phyloP scores from a whole-genome alignment of 257 asterid genomes.

The Oldenlandia corymbosa region DNA sequence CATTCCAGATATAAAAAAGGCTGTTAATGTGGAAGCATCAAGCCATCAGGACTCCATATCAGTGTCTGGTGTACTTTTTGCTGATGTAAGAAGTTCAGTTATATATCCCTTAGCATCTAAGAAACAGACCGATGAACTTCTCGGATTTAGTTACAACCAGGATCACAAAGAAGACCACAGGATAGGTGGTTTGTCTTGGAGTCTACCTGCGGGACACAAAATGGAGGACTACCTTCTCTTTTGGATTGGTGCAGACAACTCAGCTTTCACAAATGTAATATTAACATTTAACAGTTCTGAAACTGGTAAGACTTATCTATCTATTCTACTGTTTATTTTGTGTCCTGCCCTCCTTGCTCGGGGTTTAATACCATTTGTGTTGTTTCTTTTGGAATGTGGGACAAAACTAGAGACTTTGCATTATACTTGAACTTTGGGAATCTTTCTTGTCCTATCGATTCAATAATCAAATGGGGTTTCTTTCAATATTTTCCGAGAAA shows the following conservation, averaged over 20 bases:
- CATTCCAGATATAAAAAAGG: conserved; percentile 49
- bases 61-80: conserved; percentile 37
- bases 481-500: no score
- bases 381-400: background rate
- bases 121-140: conserved; percentile 21
- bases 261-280: conserved; percentile 70
- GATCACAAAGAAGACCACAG: conserved; percentile 27
- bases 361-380: background rate
- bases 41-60: conserved; percentile 26
- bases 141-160: conserved; percentile 21
- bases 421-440: background rate
- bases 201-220: conserved; percentile 52
- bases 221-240: conserved; percentile 73
- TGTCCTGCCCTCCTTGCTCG: background rate
- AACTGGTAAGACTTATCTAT: conserved; percentile 45
- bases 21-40: conserved; percentile 21
- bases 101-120: conserved; percentile 40
- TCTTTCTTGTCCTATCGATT: no score
- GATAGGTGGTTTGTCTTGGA: conserved; percentile 84
- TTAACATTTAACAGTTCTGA: conserved; percentile 74
- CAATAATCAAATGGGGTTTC: no score
- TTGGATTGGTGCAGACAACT: conserved; percentile 72
- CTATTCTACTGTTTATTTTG: background rate
- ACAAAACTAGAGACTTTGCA: background rate
- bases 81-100: conserved; percentile 54